Evolutionary conservation across 1,284 basidiomycete species (phyloP).

Genomic region (Chalciporus sp.): DNA sequence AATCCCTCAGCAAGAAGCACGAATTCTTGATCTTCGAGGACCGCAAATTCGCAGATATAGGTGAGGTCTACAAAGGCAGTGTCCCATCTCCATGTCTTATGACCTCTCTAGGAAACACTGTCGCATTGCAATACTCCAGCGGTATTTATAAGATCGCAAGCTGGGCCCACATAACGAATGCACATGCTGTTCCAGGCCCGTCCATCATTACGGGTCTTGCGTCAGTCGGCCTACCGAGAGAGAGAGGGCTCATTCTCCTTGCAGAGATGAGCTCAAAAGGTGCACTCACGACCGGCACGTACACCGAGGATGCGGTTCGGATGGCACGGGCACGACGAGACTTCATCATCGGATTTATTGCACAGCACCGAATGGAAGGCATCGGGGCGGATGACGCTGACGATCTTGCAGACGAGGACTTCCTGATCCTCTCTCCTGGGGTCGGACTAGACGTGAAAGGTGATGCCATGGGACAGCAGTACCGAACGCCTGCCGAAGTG

Average conservation of each 20-base stretch:
- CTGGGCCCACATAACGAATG: conserved; percentile 98
- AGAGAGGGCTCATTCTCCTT: conserved; percentile 85
- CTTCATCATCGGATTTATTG: conserved; percentile 97
- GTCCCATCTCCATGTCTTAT: conserved; percentile 2
- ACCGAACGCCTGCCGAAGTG: conserved; percentile 89
- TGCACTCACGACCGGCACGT: conserved; percentile 81
- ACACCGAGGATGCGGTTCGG: conserved; percentile 84
- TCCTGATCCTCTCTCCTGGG: conserved; percentile 91
- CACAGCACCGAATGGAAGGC: conserved; percentile 81
- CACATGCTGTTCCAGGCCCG: conserved; percentile 93
- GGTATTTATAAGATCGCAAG: conserved; percentile 93
- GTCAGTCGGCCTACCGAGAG: conserved; percentile 80
- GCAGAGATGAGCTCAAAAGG: conserved; percentile 97
- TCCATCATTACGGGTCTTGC: conserved; percentile 90
- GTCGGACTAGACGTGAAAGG: conserved; percentile 85
- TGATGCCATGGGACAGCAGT: conserved; percentile 95
- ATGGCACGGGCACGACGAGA: conserved; percentile 83
- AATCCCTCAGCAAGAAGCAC: conserved; percentile 75
- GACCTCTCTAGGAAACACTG: conserved; percentile 82
- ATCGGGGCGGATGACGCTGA: conserved; percentile 44
- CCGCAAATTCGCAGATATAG: conserved; percentile 99
- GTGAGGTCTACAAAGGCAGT: conserved; percentile 45
- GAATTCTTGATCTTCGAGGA: conserved; percentile 99
- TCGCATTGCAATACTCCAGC: conserved; percentile 91
- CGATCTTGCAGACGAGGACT: conserved; percentile 63